Base-by-base conservation (phyloP, 805 yeast genomes). In the Wickerhamomyces sydowiorum region DNA sequence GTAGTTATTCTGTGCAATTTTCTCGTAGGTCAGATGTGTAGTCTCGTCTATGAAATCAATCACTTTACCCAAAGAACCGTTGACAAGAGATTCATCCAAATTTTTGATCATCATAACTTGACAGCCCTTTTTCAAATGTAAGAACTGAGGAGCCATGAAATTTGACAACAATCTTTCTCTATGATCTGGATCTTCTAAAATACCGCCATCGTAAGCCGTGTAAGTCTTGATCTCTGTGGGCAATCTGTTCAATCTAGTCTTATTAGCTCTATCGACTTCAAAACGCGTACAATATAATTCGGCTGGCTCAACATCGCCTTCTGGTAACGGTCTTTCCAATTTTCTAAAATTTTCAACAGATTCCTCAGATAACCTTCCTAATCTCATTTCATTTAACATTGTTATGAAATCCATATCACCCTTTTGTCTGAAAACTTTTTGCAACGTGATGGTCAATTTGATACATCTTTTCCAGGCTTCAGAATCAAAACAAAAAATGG, bases 51-150 rank as follows among this genome's bases (percentile, higher is more conserved):
- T 61, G 48, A 79, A 80, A 44, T 71, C 83, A 32, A 80, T 60
- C 1, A 86, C 83, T 50, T 70, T 80, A 0, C 95, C 95, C 25
- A 85, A 62, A 0, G 89, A 78, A 0, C 95, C 95, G 62, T 86
- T 86, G 10, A 85, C 93, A 37, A 86, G 65, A 0, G 78, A 71
- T 23, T 76, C 82, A 55, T 83, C 91, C 43, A 80, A 70, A 54
- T 86, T 86, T 56, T 85, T 85, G 37, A 85, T 71, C 70, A 85
- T 77, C 91, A 86, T 85, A 1, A 86, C 95, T 61, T 85, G 93
- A 0, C 91, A 87, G 36, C 83, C 83, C 42, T 72, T 72, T 53
- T 84, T 86, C 52, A 86, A 62, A 7, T 66, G 66, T 13, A 86
- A 56, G 29, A 61, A 63, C 29, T 69, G 65, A 2, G 87, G 86